phyloP scores from a whole-genome alignment of 805 yeast species.

The Hanseniaspora singularis region DNA sequence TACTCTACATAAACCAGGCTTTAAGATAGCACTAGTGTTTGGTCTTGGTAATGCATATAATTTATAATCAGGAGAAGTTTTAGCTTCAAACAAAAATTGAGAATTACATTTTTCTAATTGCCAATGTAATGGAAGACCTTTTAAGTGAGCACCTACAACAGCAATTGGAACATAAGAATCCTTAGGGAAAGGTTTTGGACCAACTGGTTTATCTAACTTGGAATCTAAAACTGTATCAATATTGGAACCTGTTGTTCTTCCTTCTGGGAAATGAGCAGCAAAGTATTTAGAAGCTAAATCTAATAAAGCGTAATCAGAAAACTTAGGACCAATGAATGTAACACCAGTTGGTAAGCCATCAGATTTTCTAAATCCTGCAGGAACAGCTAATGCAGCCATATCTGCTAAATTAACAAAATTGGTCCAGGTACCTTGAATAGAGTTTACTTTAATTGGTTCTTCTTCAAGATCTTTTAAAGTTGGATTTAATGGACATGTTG shows the following conservation, averaged over 20 bases:
- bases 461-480: conserved; percentile 55
- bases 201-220: neutral
- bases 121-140: conserved; percentile 86
- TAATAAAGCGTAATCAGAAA: conserved; percentile 78
- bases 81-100: conserved; percentile 48
- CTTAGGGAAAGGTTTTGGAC: conserved; percentile 24
- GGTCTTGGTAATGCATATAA: conserved; percentile 80
- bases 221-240: conserved; percentile 16
- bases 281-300: conserved; percentile 70
- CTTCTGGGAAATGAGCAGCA: conserved; percentile 34
- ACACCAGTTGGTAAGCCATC: conserved; percentile 90
- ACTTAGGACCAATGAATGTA: conserved; percentile 68
- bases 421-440: conserved; percentile 95
- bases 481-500: conserved; percentile 91
- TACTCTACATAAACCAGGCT: conserved; percentile 81
- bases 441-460: conserved; percentile 75
- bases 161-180: conserved; percentile 53
- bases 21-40: conserved; percentile 63
- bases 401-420: conserved; percentile 93
- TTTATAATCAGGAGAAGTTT: conserved; percentile 58
- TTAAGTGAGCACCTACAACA: conserved; percentile 91
- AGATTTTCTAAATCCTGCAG: conserved; percentile 64
- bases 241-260: conserved; percentile 45
- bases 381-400: conserved; percentile 80
- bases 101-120: conserved; percentile 81